Base-by-base conservation (phyloP, 2,329 filamentous ascomycete species). In the Lecanicillium sp. region DNA sequence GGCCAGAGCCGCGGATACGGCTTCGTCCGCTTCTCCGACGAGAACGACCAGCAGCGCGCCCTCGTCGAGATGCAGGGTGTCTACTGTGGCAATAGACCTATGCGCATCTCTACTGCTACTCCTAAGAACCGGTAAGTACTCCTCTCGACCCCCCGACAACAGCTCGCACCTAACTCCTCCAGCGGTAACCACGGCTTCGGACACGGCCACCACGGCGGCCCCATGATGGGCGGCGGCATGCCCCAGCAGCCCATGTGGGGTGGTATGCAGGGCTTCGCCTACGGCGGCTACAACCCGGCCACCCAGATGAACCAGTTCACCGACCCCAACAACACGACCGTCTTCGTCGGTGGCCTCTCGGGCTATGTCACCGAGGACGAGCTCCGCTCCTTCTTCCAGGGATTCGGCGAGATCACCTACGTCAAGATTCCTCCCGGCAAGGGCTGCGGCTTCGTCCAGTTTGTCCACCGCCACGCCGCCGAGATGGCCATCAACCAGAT, bases 401-500 rank as follows among this genome's bases (percentile, higher is more conserved):
- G 93, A 59, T 98, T 98, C 56, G 93, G 93, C 52, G 93, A 98
- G 68, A 98, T 98, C 65, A 98, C 93, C 60, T 98, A 98, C 67
- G 93, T 98, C 74, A 98, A 98, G 83, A 98, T 98, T 51, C 93
- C 93, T 46, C 91, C 93, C 55, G 93, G 93, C 73, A 98, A 98
- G 81, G 93, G 93, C 58, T 98, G 93, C 63, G 93, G 93, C 50
- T 98, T 98, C 65, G 93, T 98, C 51, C 93, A 98, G 71, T 98
- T 98, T 60, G 93, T 98, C 49, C 93, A 98, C 74, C 90, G 93
- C 57, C 93, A 98, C 63, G 93, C 93, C 45, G 93, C 93, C 12
- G 93, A 98, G 74, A 98, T 98, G 93, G 93, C 93, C 58, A 98
- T 98, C 79, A 98, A 98, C 74, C 93, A 98, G 73, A 98, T 98